Base-by-base conservation (phyloP, 2,329 filamentous ascomycete species). In the Corinectria fuckeliana region DNA sequence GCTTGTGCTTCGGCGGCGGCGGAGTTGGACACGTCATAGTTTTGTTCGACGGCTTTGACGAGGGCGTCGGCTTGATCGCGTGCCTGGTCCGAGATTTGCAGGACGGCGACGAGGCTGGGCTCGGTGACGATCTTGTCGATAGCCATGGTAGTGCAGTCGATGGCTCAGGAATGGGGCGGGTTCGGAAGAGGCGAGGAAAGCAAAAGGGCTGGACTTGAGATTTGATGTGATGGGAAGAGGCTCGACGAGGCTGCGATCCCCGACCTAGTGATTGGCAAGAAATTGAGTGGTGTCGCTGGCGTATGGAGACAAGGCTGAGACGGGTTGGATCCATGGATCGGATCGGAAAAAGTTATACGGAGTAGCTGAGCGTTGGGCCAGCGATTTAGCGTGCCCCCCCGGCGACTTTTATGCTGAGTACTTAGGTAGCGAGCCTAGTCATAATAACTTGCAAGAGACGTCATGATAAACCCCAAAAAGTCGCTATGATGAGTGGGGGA, bases 21-120 rank as follows among this genome's bases (percentile, higher is more conserved):
- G 7, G 80, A 76, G 20, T 78, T 70, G 32, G 80, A 75, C 6
- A 47, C 72, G 44, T 81, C 75, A 47, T 78, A 69, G 32, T 81
- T 76, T 42, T 82, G 80, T 41, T 80, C 75, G 59, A 84, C 75
- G 54, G 83, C 76, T 64, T 83, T 82, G 61, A 92, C 81, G 56
- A 93, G 82, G 23, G 80, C 79, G 64, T 90, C 82, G 56, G 90
- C 91, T 76, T 93, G 90, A 49, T 87, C 79, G 66, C 91, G 88
- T 14, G 91, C 88, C 63, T 90, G 84, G 56, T 85, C 83, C n/a
- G 91, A 93, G 56, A 88, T 88, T 64, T 88, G 81, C 48, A 96
- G 82, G 47, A 92, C 89, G 5, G 87, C 83, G 56, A 83, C 81
- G 45, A 96, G 86, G 60, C 84, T 73, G 13, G 77, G 73, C 54